Conservation (phyloP, 208 protist species). For the Spongospora subterranea region DNA sequence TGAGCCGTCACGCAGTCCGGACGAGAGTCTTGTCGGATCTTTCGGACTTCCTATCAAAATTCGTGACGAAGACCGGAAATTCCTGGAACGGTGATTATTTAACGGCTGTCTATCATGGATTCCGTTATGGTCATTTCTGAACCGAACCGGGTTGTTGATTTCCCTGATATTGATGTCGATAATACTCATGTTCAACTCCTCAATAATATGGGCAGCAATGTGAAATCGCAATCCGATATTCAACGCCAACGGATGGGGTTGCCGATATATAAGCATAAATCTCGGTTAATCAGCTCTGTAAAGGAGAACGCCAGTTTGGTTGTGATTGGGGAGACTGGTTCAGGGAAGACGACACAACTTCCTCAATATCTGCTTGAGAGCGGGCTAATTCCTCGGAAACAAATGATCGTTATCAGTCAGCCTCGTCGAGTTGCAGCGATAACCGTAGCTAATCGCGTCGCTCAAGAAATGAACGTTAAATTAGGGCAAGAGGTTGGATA, state of each 20-base stretch:
- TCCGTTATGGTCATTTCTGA: no score
- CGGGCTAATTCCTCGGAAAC: slow-evolving; percentile 26
- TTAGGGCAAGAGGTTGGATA: slow-evolving; percentile 74
- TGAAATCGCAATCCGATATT: no score
- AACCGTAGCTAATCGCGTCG: slow-evolving; percentile 78
- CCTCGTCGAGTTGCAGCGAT: slow-evolving; percentile 82
- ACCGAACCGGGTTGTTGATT: no score
- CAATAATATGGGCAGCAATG: no score
- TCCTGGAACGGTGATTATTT: no score
- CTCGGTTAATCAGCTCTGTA: slow-evolving; percentile 72
- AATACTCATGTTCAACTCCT: no score
- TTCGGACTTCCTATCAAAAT: no score
- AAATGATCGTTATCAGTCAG: slow-evolving; percentile 80
- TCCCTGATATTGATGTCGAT: no score
- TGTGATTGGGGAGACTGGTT: slow-evolving; percentile 82
- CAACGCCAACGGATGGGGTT: slow-evolving; percentile 56
- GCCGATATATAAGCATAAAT: slow-evolving; percentile 62
- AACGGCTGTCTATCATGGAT: no score
- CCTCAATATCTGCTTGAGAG: slow-evolving; percentile 84
- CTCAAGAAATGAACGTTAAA: slow-evolving; percentile 72
- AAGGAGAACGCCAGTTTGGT: slow-evolving; percentile 73
- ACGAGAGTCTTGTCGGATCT: no score
- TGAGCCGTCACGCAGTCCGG: no score
- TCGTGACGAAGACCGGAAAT: no score
- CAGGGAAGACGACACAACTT: slow-evolving; percentile 85